These are phyloP conservation scores for Scedosporium minutisporum DNA, from an alignment of 2,329 filamentous ascomycete genomes.

Conservation along the genomic window DNA sequence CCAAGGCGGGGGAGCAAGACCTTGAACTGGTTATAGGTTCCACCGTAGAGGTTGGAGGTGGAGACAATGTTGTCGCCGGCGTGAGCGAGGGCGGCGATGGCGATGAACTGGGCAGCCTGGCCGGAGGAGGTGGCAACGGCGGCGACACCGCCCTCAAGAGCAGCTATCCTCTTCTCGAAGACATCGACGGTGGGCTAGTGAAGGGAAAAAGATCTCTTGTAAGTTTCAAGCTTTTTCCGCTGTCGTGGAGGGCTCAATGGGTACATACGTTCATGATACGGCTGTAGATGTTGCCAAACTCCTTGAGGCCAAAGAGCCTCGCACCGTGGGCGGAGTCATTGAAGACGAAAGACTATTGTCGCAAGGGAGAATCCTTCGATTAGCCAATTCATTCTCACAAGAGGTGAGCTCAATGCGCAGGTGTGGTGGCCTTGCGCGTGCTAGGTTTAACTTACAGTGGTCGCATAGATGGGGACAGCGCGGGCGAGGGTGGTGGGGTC, in stretches of 20 bases:
- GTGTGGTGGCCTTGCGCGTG: too few species aligned
- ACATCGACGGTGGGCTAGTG: slow-evolving; percentile 83
- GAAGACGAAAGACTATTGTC: slow-evolving; percentile 72
- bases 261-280: slow-evolving; percentile 79
- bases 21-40: slow-evolving; percentile 97
- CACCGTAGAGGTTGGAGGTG: slow-evolving; percentile 84
- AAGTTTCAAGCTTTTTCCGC: not conserved
- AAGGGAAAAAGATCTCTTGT: not conserved
- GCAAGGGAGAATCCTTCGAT: not conserved
- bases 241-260: not conserved
- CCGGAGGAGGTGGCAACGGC: slow-evolving; percentile 79
- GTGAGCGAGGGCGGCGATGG: slow-evolving; percentile 73
- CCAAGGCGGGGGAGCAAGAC: slow-evolving; percentile 80
- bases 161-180: slow-evolving; percentile 93
- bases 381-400: slow-evolving; percentile 9
- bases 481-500: slow-evolving; percentile 77
- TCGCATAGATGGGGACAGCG: slow-evolving; percentile 92
- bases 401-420: not conserved
- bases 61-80: slow-evolving; percentile 89
- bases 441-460: slow-evolving; percentile 47
- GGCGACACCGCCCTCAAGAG: slow-evolving; percentile 82
- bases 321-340: slow-evolving; percentile 94
- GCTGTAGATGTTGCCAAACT: slow-evolving; percentile 96
- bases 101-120: slow-evolving; percentile 87
- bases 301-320: slow-evolving; percentile 90